These are phyloP conservation scores for Erythrobasidium hasegawianum DNA, from an alignment of 1,284 basidiomycete genomes.

Conservation along the genomic window DNA sequence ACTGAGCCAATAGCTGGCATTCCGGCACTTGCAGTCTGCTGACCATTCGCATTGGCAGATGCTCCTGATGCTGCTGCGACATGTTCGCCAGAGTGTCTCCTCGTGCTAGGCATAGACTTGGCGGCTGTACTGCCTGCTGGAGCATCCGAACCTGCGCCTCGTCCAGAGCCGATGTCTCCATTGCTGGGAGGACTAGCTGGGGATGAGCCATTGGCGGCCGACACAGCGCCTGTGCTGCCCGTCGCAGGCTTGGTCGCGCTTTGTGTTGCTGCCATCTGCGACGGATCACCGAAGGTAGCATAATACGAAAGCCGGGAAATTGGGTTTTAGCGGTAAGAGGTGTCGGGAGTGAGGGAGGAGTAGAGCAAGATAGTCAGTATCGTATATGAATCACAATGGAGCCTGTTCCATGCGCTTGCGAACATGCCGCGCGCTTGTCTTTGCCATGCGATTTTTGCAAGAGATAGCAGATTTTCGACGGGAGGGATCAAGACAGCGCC, in stretches of 20 bases:
- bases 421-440: too few relatives aligned
- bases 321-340: too few relatives aligned
- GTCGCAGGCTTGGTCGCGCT: too few relatives aligned
- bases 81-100: slow-evolving; percentile 1
- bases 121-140: background rate
- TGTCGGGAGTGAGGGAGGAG: too few relatives aligned
- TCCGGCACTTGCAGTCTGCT: background rate
- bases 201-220: background rate
- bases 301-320: too few relatives aligned
- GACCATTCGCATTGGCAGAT: slow-evolving; percentile 5
- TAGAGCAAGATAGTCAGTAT: too few relatives aligned
- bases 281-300: too few relatives aligned
- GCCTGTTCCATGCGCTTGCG: too few relatives aligned
- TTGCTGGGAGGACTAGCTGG: background rate
- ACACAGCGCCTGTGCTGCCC: background rate
- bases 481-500: too few relatives aligned
- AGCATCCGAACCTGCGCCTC: slow-evolving; percentile 2
- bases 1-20: slow-evolving; percentile 3
- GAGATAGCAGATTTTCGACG: background rate
- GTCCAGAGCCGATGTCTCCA: background rate
- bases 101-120: slow-evolving; percentile 1
- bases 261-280: too few relatives aligned
- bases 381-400: too few relatives aligned
- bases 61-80: background rate
- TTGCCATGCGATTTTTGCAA: background rate